phyloP scores from a whole-genome alignment of 2,329 filamentous ascomycete genomes.

The Nothopassalora personata region DNA sequence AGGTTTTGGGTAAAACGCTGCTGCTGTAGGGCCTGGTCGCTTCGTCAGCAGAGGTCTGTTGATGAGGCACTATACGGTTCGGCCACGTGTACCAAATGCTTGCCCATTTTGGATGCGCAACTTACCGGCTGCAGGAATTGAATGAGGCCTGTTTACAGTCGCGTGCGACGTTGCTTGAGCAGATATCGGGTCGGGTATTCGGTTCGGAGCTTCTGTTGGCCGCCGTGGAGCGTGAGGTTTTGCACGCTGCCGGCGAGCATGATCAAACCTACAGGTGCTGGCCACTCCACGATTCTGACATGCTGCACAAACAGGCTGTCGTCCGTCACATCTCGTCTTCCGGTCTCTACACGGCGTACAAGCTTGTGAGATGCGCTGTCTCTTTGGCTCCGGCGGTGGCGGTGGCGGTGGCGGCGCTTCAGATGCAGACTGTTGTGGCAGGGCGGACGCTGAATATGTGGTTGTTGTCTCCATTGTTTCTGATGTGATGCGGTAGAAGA shows the following conservation, averaged over 20 bases:
- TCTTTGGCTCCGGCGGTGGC: constrained; percentile 9
- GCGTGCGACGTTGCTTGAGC: constrained; percentile 17
- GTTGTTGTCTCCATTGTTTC: not conserved
- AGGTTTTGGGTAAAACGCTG: not conserved
- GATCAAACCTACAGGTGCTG: constrained; percentile 17
- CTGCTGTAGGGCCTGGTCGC: not conserved
- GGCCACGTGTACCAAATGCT: not conserved
- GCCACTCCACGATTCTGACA: constrained; percentile 20
- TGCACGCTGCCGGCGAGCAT: constrained; percentile 16
- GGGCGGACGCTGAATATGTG: not conserved
- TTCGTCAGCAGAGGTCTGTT: not conserved
- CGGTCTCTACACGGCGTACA: constrained; percentile 20
- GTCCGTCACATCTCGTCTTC: constrained; percentile 24
- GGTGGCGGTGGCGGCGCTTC: constrained; percentile 7
- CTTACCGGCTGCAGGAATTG: not conserved
- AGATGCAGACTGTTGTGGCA: not conserved
- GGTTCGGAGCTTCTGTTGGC: constrained; percentile 2
- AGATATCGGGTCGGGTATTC: constrained; percentile 11
- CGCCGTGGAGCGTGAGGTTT: constrained; percentile 1
- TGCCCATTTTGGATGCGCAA: not conserved
- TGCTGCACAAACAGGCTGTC: constrained; percentile 19
- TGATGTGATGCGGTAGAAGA: too few species aligned
- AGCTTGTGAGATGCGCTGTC: constrained; percentile 20
- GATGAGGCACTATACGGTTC: not conserved
- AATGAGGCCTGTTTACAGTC: not conserved